Evolutionary conservation across 108 stramenopile species (phyloP), one percentile per base, ranked within the genome.

Genomic region (Mayamaea pseudoterrestris): DNA sequence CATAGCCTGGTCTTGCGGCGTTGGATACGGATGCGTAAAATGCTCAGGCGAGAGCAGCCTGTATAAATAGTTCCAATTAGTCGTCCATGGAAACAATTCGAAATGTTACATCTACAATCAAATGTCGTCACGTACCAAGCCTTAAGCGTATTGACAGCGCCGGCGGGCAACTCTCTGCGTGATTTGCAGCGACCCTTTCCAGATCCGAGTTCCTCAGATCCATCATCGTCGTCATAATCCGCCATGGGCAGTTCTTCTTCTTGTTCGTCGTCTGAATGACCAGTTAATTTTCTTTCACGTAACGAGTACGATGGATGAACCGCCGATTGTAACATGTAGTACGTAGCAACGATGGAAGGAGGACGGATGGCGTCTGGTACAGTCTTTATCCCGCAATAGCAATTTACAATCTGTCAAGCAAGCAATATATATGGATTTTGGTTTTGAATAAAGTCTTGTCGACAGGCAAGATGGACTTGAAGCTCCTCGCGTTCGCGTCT

Each of bases 1-100:
- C 80, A 80, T 73, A 20, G 68, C 63, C 53, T 92, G 93, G 56
- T 94, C 90, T 55, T 88, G 87, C 4, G 90, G 85, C 6, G 89
- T 90, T 26, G 90, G 90, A 64, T 90, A 92, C 2, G 93, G 93
- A 61, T 94, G 90, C 20, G 82, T 74, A 47, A 94, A 90, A 58
- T 94, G 90, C 47, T 91, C 87, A 6, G 87, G 84, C 24, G 75
- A 77, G 3, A 89, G 57, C 30, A 94, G 71, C n/a, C n/a, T n/a
- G n/a, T n/a, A n/a, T n/a, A n/a, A n/a, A n/a, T n/a, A n/a, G n/a
- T n/a, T n/a, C n/a, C n/a, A n/a, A n/a, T n/a, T n/a, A n/a, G n/a
- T n/a, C n/a, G n/a, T n/a, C n/a, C n/a, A n/a, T n/a, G n/a, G n/a
- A n/a, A n/a, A n/a, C n/a, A n/a, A n/a, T n/a, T n/a, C n/a, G n/a